A percentile compares a stretch with the other conserved stretches of the same genome.
Evolutionary conservation across 345 rosid genomes (phyloP).

Genomic region (Lepidium aucheri): DNA sequence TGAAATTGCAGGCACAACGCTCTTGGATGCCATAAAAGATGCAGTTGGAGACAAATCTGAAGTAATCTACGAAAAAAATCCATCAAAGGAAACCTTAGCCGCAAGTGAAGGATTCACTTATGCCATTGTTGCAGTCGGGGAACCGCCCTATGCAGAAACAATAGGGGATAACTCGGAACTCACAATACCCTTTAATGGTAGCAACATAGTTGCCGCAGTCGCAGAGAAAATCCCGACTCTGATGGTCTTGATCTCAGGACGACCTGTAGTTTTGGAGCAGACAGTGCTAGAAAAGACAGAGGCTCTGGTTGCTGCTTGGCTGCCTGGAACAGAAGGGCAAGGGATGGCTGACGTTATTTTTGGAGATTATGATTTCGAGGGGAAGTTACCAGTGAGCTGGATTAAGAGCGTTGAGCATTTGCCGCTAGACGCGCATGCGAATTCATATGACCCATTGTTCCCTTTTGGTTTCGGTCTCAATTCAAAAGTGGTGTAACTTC

Average conservation of each 20-base stretch:
- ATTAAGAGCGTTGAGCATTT: conserved; percentile 34
- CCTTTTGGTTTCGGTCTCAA: conserved; percentile 64
- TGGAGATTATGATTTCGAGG: conserved; percentile 27
- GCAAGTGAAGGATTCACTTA: conserved; percentile 37
- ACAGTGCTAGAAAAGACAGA: conserved; percentile 48
- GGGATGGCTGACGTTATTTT: conserved; percentile 27
- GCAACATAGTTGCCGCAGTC: conserved; percentile 34
- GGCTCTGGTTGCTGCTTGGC: conserved; percentile 43
- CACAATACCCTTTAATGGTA: conserved; percentile 52
- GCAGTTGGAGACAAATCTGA: conserved; percentile 63
- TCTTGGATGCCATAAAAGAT: conserved; percentile 64
- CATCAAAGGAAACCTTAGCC: conserved; percentile 49
- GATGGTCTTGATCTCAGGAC: conserved; percentile 61
- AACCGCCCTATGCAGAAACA: conserved; percentile 67
- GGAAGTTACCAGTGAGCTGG: conserved; percentile 31
- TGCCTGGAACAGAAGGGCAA: conserved; percentile 32
- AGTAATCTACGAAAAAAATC: conserved; percentile 53
- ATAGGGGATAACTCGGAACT: conserved; percentile 52
- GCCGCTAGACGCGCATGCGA: conserved; percentile 36
- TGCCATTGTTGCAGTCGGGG: conserved; percentile 81
- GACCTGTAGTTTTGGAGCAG: conserved; percentile 59
- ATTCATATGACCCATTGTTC: conserved; percentile 54
- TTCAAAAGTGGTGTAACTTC: conserved; percentile 1
- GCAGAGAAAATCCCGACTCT: conserved; percentile 65
- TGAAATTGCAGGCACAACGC: conserved; percentile 54